Percentiles rank a stretch among this genome's conserved stretches.
Conservation (phyloP, 2,329 filamentous ascomycete species). For the Curvularia lunata region DNA sequence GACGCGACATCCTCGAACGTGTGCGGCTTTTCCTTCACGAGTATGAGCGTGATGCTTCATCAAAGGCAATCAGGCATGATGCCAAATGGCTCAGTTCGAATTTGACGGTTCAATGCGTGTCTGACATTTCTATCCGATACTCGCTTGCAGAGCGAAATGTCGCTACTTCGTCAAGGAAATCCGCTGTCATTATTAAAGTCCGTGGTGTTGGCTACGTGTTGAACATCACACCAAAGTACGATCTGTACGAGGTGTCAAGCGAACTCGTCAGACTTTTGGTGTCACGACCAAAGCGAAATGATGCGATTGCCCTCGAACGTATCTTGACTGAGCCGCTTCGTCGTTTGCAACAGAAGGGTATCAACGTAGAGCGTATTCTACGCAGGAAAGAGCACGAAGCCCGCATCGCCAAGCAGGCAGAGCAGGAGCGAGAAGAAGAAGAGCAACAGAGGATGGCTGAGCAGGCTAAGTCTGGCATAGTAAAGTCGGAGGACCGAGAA, state of each 20-base stretch:
- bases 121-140: slow-evolving; percentile 76
- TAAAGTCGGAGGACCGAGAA: slow-evolving; percentile 20
- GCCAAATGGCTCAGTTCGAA: slow-evolving; percentile 90
- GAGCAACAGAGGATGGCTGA: slow-evolving; percentile 56
- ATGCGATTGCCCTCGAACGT: slow-evolving; percentile 88
- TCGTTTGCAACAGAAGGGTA: slow-evolving; percentile 83
- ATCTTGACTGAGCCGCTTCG: slow-evolving; percentile 85
- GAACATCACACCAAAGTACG: slow-evolving; percentile 77
- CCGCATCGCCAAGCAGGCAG: slow-evolving; percentile 81
- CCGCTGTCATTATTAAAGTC: slow-evolving; percentile 79
- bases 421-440: slow-evolving; percentile 71
- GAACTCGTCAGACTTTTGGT: slow-evolving; percentile 83
- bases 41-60: slow-evolving; percentile 68
- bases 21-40: slow-evolving; percentile 90
- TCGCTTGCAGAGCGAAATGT: slow-evolving; percentile 74
- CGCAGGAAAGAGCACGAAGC: slow-evolving; percentile 86
- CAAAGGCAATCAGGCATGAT: slow-evolving; percentile 76
- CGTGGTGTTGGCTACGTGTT: slow-evolving; percentile 69
- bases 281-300: slow-evolving; percentile 82
- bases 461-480: slow-evolving; percentile 34
- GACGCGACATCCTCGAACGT: slow-evolving; percentile 84
- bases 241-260: slow-evolving; percentile 91
- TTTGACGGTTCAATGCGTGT: slow-evolving; percentile 77
- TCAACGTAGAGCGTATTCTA: slow-evolving; percentile 95
- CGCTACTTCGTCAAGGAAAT: slow-evolving; percentile 50